A percentile compares a stretch with the other conserved stretches of the same genome.
phyloP scores from a whole-genome alignment of 371 early-diverging fungal species.

The Mucor velutinosus region DNA sequence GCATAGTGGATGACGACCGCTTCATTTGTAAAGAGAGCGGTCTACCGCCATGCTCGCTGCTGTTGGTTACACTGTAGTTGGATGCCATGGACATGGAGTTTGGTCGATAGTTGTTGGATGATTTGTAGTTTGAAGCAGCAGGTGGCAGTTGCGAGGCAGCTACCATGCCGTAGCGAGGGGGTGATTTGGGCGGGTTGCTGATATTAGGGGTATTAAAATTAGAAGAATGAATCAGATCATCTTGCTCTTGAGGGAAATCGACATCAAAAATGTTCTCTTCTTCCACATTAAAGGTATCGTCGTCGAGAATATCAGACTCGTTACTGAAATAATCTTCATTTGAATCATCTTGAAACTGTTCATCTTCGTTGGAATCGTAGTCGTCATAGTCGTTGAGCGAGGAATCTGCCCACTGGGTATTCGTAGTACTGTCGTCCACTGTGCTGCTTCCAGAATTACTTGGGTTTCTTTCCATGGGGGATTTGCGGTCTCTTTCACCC shows the following conservation, averaged over 20 bases:
- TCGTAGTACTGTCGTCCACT: not conserved
- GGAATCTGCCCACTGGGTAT: not conserved
- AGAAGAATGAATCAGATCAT: conserved; percentile 32
- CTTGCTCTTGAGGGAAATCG: conserved; percentile 54
- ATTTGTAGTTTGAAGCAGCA: not conserved
- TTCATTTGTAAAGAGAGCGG: conserved; percentile 23
- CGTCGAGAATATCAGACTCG: conserved; percentile 45
- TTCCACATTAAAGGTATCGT: conserved; percentile 50
- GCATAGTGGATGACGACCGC: conserved; percentile 5
- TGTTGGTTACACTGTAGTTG: not conserved
- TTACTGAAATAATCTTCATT: conserved; percentile 30
- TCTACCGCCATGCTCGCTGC: not conserved
- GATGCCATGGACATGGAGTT: conserved; percentile 21
- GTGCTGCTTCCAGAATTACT: conserved; percentile 17
- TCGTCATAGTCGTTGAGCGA: not conserved
- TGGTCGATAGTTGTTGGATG: conserved; percentile 1
- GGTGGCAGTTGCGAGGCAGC: not conserved
- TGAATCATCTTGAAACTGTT: conserved; percentile 26
- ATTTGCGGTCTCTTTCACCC: conserved; percentile 52
- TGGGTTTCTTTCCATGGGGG: conserved; percentile 8
- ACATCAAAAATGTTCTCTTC: conserved; percentile 58
- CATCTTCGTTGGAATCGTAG: conserved; percentile 5
- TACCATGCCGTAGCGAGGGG: not conserved
- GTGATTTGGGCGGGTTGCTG: not conserved
- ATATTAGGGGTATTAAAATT: conserved; percentile 6